Base-by-base conservation (phyloP, 306 rosid genomes). In the Cucurbita pepo region DNA sequence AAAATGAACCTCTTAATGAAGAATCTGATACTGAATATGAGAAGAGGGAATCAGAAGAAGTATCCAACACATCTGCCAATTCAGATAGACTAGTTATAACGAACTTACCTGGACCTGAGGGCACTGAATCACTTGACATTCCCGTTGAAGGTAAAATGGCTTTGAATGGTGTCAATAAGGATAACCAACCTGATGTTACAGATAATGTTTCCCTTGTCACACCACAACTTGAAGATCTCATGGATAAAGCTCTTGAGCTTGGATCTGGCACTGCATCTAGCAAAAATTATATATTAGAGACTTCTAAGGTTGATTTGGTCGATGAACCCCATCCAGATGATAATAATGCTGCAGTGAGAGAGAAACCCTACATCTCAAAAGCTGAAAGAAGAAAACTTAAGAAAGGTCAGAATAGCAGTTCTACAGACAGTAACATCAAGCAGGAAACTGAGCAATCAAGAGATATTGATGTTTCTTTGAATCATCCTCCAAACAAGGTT, bases 371-470 rank as follows among this genome's bases (percentile, higher is more conserved):
- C 81, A 1, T 91, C 74, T 94, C 99, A 22, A 94, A 89, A 88
- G 92, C 97, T 56, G 99, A 91, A 76, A 89, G 99, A 81, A 88
- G 96, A 83, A 87, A 87, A 82, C 91, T 85, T 43, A 94, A 94
- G 89, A 88, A 86, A 78, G 99, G 85, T 64, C 90, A 83, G 79
- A 83, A 79, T 64, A 75, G 69, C 57, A 78, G 36, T 76, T 85
- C 44, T 57, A 74, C 74, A 59, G 85, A 86, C 76, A 78, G 79
- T 77, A 86, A 76, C 59, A 79, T 72, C 84, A 84, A 82, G 81
- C 81, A 58, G 62, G 83, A 72, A 83, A 79, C 76, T 54, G 84
- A 81, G 37, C 77, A 71, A 64, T 52, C 78, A 58, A 82, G 83
- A 65, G 71, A 59, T 61, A 73, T 66, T 64, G 80, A 81, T 72